Evolutionary conservation across 257 asterid genomes (phyloP).

Genomic region (Solanum microdontum): DNA sequence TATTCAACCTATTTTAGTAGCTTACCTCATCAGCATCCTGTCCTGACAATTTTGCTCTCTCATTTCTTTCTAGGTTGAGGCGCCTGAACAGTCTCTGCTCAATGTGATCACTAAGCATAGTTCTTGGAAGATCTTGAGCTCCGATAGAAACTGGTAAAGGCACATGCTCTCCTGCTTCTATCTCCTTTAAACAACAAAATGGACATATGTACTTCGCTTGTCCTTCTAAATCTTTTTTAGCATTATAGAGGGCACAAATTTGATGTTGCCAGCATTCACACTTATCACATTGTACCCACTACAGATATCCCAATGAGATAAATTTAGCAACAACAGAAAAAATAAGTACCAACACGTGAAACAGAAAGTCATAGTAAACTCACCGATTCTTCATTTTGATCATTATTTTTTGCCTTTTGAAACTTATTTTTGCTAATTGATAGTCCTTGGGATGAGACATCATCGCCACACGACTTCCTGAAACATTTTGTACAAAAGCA

Average conservation of each 20-base stretch:
- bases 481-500: slow-evolving; percentile 44
- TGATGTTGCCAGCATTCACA: slow-evolving; percentile 73
- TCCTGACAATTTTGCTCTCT: slow-evolving; percentile 38
- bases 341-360: not conserved
- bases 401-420: slow-evolving; percentile 30
- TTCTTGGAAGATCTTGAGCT: slow-evolving; percentile 59
- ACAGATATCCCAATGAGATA: slow-evolving; percentile 10
- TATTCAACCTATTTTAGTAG: not conserved
- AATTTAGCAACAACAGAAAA: not conserved
- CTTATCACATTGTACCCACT: slow-evolving; percentile 75
- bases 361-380: slow-evolving; percentile 13
- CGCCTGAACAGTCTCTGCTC: slow-evolving; percentile 46
- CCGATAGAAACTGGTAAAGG: slow-evolving; percentile 24
- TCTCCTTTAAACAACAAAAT: slow-evolving; percentile 40
- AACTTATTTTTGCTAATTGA: slow-evolving; percentile 34
- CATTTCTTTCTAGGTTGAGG: slow-evolving; percentile 48
- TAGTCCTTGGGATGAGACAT: slow-evolving; percentile 30
- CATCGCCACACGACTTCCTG: slow-evolving; percentile 28
- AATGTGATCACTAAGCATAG: slow-evolving; percentile 57
- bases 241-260: slow-evolving; percentile 60
- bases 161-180: slow-evolving; percentile 19
- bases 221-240: slow-evolving; percentile 35
- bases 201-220: slow-evolving; percentile 42
- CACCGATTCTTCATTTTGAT: slow-evolving; percentile 37
- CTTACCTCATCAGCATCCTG: slow-evolving; percentile 46